phyloP scores from a whole-genome alignment of 371 early-diverging fungal genomes.

The Haplosporangium sp. region DNA sequence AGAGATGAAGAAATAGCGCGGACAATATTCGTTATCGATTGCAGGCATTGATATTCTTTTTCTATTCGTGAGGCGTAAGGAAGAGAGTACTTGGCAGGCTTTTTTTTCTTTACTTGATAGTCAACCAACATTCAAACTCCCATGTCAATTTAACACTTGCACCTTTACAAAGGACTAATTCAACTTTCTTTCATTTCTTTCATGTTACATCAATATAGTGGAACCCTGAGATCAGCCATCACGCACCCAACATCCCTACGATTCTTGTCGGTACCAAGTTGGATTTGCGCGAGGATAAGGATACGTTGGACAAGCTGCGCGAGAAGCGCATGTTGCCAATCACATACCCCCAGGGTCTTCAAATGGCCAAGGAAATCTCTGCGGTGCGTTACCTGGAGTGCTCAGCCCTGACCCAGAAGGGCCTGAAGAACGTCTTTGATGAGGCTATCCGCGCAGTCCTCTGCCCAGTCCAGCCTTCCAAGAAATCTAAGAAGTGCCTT shows the following conservation, averaged over 20 bases:
- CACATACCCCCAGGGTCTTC: slow-evolving; percentile 87
- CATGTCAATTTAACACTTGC: neutral
- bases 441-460: slow-evolving; percentile 97
- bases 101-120: neutral
- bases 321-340: slow-evolving; percentile 93
- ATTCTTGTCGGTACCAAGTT: slow-evolving; percentile 99
- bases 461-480: slow-evolving; percentile 70
- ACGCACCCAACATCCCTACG: slow-evolving; percentile 94
- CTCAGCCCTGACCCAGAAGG: slow-evolving; percentile 98
- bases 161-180: neutral
- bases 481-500: slow-evolving; percentile 75
- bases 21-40: too few species aligned
- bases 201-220: slow-evolving; percentile 65
- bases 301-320: slow-evolving; percentile 87
- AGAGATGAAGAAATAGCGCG: too few species aligned
- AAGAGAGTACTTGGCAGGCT: neutral
- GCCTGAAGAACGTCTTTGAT: slow-evolving; percentile 98
- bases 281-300: slow-evolving; percentile 95
- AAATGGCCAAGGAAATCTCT: slow-evolving; percentile 91
- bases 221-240: slow-evolving; percentile 96
- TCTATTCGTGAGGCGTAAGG: neutral
- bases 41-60: neutral
- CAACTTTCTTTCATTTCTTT: neutral
- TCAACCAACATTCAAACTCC: neutral
- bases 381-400: slow-evolving; percentile 98